These are phyloP conservation scores for Funneliformis geosporum DNA, from an alignment of 192 early-diverging fungal species.

Conservation along the genomic window DNA sequence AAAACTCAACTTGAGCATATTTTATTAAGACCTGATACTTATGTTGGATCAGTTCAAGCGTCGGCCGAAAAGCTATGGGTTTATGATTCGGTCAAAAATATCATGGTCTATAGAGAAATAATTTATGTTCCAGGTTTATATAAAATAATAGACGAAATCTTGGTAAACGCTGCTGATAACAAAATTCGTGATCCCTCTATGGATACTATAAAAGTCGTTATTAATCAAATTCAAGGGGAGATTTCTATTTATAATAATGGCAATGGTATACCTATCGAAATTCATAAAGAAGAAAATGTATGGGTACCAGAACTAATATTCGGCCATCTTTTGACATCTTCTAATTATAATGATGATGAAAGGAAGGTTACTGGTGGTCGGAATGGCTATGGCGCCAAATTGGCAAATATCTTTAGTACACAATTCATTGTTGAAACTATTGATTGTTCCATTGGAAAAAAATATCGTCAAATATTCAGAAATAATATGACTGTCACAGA, in stretches of 20 bases:
- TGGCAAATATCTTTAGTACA: slow-evolving; percentile 95
- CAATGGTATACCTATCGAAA: slow-evolving; percentile 90
- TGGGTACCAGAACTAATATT: slow-evolving; percentile 99
- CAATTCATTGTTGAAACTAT: slow-evolving; percentile 94
- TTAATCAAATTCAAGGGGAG: slow-evolving; percentile 71
- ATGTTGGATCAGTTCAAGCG: slow-evolving; percentile 90
- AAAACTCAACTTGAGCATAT: slow-evolving; percentile 97
- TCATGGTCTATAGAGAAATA: slow-evolving; percentile 63
- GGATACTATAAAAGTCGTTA: slow-evolving; percentile 83
- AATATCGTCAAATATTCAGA: slow-evolving; percentile 82
- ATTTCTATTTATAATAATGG: slow-evolving; percentile 96
- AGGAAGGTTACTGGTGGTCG: slow-evolving; percentile 95
- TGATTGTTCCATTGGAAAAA: slow-evolving; percentile 66
- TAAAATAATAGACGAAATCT: slow-evolving; percentile 98
- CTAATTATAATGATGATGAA: slow-evolving; percentile 96
- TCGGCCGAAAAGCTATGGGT: slow-evolving; percentile 86
- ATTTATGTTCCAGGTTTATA: slow-evolving; percentile 88
- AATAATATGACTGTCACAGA: slow-evolving; percentile 87
- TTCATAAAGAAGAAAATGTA: slow-evolving; percentile 84
- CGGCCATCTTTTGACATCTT: slow-evolving; percentile 94
- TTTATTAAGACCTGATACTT: slow-evolving; percentile 90
- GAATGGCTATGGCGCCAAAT: slow-evolving; percentile 93
- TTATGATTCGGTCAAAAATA: slow-evolving; percentile 65
- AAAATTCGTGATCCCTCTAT: slow-evolving; percentile 88
- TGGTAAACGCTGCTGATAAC: slow-evolving; percentile 96